Percentiles rank a stretch among this genome's conserved stretches.
Conservation (phyloP, 768 basidiomycete species). For the Jaapia argillacea region DNA sequence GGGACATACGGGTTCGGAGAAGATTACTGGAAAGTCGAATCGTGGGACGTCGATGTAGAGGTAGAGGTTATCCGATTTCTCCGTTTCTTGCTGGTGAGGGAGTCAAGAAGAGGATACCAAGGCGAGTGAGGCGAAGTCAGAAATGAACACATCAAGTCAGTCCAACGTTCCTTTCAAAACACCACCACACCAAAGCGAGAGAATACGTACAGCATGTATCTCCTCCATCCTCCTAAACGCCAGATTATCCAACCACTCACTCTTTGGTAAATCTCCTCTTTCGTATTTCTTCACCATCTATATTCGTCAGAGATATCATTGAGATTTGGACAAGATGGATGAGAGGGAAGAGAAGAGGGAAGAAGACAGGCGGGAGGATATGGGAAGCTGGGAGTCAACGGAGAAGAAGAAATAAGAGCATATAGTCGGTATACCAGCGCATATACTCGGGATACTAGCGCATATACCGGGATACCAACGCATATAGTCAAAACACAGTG, state of each 20-base stretch:
- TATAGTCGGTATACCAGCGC: too few relatives aligned
- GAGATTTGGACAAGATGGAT: slow-evolving; percentile 22
- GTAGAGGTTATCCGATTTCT: slow-evolving; percentile 89
- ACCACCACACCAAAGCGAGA: not conserved
- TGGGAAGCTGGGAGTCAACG: too few relatives aligned
- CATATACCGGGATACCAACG: too few relatives aligned
- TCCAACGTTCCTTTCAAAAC: not conserved
- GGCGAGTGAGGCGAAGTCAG: too few relatives aligned
- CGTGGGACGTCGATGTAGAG: slow-evolving; percentile 92
- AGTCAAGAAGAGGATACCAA: slow-evolving; percentile 1
- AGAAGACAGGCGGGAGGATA: too few relatives aligned
- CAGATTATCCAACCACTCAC: slow-evolving; percentile 93
- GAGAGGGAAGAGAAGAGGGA: too few relatives aligned
- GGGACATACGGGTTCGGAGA: slow-evolving; percentile 70
- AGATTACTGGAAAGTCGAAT: slow-evolving; percentile 96
- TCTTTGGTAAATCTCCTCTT: slow-evolving; percentile 84
- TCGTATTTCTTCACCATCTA: slow-evolving; percentile 94
- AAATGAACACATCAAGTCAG: too few relatives aligned
- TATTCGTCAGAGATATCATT: slow-evolving; percentile 12
- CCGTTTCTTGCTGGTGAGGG: slow-evolving; percentile 62
- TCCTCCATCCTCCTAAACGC: slow-evolving; percentile 94
- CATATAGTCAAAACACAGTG: too few relatives aligned
- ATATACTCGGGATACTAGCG: too few relatives aligned
- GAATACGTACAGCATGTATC: slow-evolving; percentile 77
- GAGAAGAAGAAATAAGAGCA: too few relatives aligned